Conservation (phyloP, 148 eudicot species). For the Talinum fruticosum region DNA sequence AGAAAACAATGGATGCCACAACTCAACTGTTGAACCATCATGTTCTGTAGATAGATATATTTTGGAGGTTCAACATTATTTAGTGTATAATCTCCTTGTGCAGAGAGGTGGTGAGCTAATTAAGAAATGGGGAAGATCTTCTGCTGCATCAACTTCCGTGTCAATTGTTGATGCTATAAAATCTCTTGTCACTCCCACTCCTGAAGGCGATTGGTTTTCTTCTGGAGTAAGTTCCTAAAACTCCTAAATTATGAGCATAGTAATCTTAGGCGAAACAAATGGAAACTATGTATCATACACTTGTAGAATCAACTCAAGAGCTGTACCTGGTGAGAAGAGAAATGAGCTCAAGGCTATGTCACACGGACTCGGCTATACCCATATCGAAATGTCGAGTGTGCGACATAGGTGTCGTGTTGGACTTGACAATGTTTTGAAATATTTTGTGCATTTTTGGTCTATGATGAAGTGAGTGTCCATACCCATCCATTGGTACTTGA, state of each 20-base stretch:
- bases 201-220: conserved; percentile 98
- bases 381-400: too few species aligned
- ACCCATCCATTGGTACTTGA: too few species aligned
- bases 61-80: background rate
- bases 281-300: too few species aligned
- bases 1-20: background rate
- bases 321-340: too few species aligned
- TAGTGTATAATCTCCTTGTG: conserved; percentile 8
- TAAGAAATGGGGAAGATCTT: conserved; percentile 98
- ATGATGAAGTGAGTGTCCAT: too few species aligned
- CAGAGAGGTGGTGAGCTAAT: conserved; percentile 96
- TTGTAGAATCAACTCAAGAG: too few species aligned
- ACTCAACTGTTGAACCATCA: background rate
- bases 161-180: conserved; percentile 89
- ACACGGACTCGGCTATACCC: too few species aligned
- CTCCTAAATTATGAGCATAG: background rate
- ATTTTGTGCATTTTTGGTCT: too few species aligned
- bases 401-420: too few species aligned
- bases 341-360: too few species aligned
- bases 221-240: conserved; percentile 65
- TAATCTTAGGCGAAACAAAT: too few species aligned
- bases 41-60: background rate
- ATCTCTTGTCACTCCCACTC: conserved; percentile 88
- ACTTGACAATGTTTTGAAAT: too few species aligned
- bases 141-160: conserved; percentile 96